Percentiles rank a stretch among this genome's conserved stretches.
Conservation (phyloP, 164 flowering plant species). For the Vitis rupestris region DNA sequence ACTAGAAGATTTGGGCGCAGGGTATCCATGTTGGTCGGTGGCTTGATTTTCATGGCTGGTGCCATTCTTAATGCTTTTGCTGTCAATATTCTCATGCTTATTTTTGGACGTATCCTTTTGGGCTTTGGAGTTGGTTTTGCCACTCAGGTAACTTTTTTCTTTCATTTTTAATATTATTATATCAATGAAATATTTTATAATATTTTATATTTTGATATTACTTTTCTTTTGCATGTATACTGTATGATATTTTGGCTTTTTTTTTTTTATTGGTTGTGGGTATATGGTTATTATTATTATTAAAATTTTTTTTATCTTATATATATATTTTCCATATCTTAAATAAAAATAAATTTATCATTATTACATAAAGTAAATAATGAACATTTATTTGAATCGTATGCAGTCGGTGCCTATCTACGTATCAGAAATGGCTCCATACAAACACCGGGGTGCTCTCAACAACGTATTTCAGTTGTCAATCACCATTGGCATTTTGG, state of each 20-base stretch:
- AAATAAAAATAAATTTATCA: too few relatives aligned
- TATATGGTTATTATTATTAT: too few relatives aligned
- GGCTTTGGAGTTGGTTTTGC: slow-evolving; percentile 27
- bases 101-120: slow-evolving; percentile 23
- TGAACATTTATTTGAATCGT: not conserved
- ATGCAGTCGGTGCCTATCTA: slow-evolving; percentile 33
- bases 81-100: slow-evolving; percentile 16
- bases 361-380: too few relatives aligned
- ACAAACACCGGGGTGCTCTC: slow-evolving; percentile 25
- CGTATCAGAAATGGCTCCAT: slow-evolving; percentile 40
- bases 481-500: slow-evolving; percentile 31
- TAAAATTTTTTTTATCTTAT: too few relatives aligned
- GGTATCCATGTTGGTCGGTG: slow-evolving; percentile 17
- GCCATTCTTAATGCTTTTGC: slow-evolving; percentile 21
- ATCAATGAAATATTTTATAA: too few relatives aligned
- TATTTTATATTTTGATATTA: too few relatives aligned
- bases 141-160: slow-evolving; percentile 12
- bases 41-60: slow-evolving; percentile 12
- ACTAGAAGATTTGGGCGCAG: slow-evolving; percentile 14
- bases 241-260: too few relatives aligned
- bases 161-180: too few relatives aligned
- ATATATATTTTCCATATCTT: too few relatives aligned
- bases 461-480: slow-evolving; percentile 32
- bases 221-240: too few relatives aligned
- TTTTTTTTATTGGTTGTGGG: too few relatives aligned